Base-by-base conservation (phyloP, 441 rosid genomes). In the Biscutella laevigata region DNA sequence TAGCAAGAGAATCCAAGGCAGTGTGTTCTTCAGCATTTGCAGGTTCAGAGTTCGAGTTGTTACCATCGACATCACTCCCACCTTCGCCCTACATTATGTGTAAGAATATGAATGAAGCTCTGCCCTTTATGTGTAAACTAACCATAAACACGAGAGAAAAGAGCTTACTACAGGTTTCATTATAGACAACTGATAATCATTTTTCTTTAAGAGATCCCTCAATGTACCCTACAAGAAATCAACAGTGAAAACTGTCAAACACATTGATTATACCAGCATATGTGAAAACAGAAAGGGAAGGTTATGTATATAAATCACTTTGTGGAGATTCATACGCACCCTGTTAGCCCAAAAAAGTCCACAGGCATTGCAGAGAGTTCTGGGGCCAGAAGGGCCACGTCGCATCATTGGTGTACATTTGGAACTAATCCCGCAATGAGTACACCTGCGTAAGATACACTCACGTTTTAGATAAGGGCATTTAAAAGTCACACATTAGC, bases 351-450 rank as follows among this genome's bases (percentile, higher is more conserved):
- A 91, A 66, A 81, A 88, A 11, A 91, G 91, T 27, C 98, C 98
- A 66, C 96, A 91, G 15, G 98, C 98, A 80, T 91, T 91, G 83
- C 98, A 91, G 63, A 91, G 95, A 68, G 98, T 81, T 64, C 95
- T 78, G 20, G 88, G 96, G 53, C 98, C 98, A 30, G 85, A 66
- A 51, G 98, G 98, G 55, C 98, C 98, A 24, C 96, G 96, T 37
- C 98, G 84, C 98, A 91, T 91, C 98, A 91, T 91, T 4, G 98
- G 98, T 34, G 98, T 91, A 37, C 76, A 73, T 66, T 79, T 85
- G 32, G 98, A 91, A 73, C 81, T 83, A 41, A 59, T 72, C 62
- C 95, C 87, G 67, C 98, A 91, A 66, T 91, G 95, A 11, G 77
- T 74, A 70, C 98, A 91, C 68, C 98, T 91, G 71, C 43, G 54